phyloP scores from a whole-genome alignment of 106 monocot species.

The Acanthochlamys bracteata region DNA sequence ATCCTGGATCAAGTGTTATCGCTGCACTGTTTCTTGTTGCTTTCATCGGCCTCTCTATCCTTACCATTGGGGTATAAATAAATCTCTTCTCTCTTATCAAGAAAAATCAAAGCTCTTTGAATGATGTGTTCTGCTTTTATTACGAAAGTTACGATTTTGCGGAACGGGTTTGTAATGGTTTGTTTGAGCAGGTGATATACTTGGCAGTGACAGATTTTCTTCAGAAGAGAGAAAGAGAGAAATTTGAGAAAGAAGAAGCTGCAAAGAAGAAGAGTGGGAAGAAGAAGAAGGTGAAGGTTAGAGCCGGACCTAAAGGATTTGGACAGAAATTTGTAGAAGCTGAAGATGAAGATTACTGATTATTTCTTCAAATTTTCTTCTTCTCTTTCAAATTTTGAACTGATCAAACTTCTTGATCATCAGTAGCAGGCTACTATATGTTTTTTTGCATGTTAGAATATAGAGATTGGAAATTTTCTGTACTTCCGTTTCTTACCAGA shows the following conservation, averaged over 20 bases:
- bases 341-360: slow-evolving; percentile 33
- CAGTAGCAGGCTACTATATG: too few relatives aligned
- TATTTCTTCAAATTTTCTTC: not conserved
- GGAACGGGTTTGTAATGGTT: not conserved
- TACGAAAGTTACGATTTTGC: not conserved
- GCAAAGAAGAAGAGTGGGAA: slow-evolving; percentile 60
- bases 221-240: slow-evolving; percentile 79
- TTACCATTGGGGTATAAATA: slow-evolving; percentile 45
- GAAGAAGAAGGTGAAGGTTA: slow-evolving; percentile 40
- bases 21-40: slow-evolving; percentile 28
- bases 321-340: slow-evolving; percentile 58
- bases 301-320: slow-evolving; percentile 53
- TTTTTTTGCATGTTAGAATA: too few relatives aligned
- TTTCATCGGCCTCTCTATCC: slow-evolving; percentile 41
- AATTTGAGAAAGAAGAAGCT: slow-evolving; percentile 82
- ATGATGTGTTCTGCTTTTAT: not conserved
- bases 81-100: not conserved
- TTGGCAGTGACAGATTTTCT: slow-evolving; percentile 73
- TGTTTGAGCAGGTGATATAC: slow-evolving; percentile 49
- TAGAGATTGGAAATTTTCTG: too few relatives aligned
- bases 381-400: not conserved
- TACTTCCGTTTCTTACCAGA: too few relatives aligned
- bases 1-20: slow-evolving; percentile 18
- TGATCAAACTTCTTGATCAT: not conserved
- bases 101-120: not conserved